phyloP scores from a whole-genome alignment of 345 rosid species.

The Populus simonii region DNA sequence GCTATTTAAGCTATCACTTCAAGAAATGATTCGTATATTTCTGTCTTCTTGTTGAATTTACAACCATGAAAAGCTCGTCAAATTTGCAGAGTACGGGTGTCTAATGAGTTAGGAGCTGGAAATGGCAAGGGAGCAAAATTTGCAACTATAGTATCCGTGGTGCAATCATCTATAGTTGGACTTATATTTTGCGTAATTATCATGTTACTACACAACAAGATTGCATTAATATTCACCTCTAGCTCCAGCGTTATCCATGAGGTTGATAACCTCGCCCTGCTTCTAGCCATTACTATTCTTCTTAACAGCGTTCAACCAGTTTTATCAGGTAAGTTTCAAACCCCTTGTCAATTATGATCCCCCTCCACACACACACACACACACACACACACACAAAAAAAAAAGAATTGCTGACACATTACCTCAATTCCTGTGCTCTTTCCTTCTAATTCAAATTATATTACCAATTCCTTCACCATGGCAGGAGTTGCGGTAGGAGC shows the following conservation, averaged over 20 bases:
- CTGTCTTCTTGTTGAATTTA: no score
- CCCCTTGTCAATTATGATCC: no score
- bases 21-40: no score
- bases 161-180: conserved; percentile 38
- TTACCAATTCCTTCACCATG: neutral
- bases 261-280: conserved; percentile 30
- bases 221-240: conserved; percentile 38
- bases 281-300: conserved; percentile 37
- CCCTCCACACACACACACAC: no score
- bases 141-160: conserved; percentile 31
- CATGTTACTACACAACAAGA: conserved; percentile 23
- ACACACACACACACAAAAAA: no score
- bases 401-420: neutral
- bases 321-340: conserved; percentile 31
- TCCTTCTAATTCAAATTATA: neutral
- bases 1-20: no score
- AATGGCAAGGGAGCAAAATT: conserved; percentile 42
- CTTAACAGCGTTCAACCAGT: conserved; percentile 51
- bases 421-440: neutral
- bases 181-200: conserved; percentile 30
- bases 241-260: conserved; percentile 29
- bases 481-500: conserved; percentile 86
- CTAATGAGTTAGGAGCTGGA: conserved; percentile 49
- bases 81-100: conserved; percentile 44
- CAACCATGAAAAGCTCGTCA: neutral